phyloP scores from a whole-genome alignment of 1,284 basidiomycete genomes.

The Crepidotus sp. region DNA sequence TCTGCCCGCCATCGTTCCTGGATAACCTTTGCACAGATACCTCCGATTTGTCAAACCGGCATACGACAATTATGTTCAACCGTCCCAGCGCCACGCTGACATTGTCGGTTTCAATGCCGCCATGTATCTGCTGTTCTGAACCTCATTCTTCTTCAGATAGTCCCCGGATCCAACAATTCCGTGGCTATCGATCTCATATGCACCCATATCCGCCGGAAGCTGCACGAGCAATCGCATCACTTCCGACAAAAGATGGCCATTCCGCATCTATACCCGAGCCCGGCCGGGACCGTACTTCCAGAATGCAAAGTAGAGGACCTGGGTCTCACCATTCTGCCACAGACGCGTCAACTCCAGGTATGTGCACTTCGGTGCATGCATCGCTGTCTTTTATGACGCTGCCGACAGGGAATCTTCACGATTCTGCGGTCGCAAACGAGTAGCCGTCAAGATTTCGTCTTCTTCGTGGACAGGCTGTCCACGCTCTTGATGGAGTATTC shows the following conservation, averaged over 20 bases:
- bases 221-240: conserved; percentile 66
- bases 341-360: conserved; percentile 78
- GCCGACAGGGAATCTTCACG: conserved; percentile 75
- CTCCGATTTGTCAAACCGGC: conserved; percentile 89
- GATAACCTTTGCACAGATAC: conserved; percentile 42
- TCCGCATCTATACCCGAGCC: conserved; percentile 29
- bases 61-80: conserved; percentile 92
- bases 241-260: conserved; percentile 70
- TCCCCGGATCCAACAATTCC: conserved; percentile 79
- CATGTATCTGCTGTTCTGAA: neutral
- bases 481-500: conserved; percentile 83
- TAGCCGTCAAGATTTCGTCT: conserved; percentile 78
- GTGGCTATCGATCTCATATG: conserved; percentile 93
- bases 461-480: conserved; percentile 80
- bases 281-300: conserved; percentile 25
- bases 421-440: conserved; percentile 70
- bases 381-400: conserved; percentile 1
- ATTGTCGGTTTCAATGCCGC: conserved; percentile 46
- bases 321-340: conserved; percentile 63
- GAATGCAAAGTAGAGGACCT: conserved; percentile 33
- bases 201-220: conserved; percentile 81
- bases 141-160: conserved; percentile 51
- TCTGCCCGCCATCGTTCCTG: neutral
- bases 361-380: conserved; percentile 10
- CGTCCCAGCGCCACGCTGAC: conserved; percentile 81